Base-by-base conservation (phyloP, 306 rosid genomes). In the Malus orientalis region DNA sequence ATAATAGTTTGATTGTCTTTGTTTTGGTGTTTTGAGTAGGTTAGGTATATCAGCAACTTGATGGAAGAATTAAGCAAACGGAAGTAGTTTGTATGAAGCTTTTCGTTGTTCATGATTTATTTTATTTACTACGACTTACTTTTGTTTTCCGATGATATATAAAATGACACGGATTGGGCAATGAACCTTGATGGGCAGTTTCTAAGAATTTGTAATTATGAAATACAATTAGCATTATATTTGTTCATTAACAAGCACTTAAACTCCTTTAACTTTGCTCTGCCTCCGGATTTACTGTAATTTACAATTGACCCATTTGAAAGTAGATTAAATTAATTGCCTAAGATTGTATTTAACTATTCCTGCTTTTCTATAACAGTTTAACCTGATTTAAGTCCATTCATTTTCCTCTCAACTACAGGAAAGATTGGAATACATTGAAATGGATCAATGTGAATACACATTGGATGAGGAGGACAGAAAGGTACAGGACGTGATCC, bases 391-490 rank as follows among this genome's bases (percentile, higher is more conserved):
- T 82, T 49, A 70, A 38, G 12, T 78, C 71, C 65, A 38, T 68
- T 70, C 32, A 60, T 79, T 42, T 49, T 67, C 68, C 51, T 83
- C 51, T 74, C 67, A 65, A 74, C 60, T 71, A 68, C 85, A 96
- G 99, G 99, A 96, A 88, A 92, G 97, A 85, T 85, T 96, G 78
- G 96, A 96, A 66, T 83, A 83, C 82, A 96, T 96, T 70, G 99
- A 88, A 80, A 87, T 67, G 85, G 98, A 96, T 87, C 99, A 92
- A 79, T 85, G 88, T 70, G 99, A 96, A 71, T 96, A 96, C 87
- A 92, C 99, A 79, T 85, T 96, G 88, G 99, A 96, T 81, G 98
- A 91, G 16, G 99, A 92, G 69, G 99, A 96, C 80, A 90, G 91
- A 85, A 85, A 80, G 83, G 85, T 87, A 58, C 99, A 96, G 36